Conservation (phyloP, 2,329 filamentous ascomycete genomes). For the Colletotrichum sp. region DNA sequence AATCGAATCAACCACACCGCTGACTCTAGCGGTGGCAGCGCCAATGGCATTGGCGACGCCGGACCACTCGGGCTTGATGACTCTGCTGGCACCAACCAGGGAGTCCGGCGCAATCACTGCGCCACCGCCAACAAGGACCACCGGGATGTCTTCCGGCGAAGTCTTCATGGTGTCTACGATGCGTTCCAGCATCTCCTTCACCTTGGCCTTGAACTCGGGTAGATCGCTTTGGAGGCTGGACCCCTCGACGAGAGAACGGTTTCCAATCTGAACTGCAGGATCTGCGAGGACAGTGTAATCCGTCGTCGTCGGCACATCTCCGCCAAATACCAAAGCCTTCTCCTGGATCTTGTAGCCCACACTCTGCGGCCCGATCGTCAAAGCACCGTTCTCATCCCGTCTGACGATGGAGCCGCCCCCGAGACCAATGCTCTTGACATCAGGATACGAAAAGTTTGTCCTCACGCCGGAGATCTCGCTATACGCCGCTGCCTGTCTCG, state of each 20-base stretch:
- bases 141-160: constrained; percentile 61
- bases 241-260: neutral
- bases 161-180: constrained; percentile 59
- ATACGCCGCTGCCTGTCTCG: constrained; percentile 66
- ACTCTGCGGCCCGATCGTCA: neutral
- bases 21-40: constrained; percentile 66
- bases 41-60: constrained; percentile 70
- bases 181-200: neutral
- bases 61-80: constrained; percentile 62
- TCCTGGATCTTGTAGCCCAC: neutral
- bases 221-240: neutral
- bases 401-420: neutral
- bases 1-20: constrained; percentile 56
- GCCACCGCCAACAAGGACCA: constrained; percentile 67
- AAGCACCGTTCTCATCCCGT: neutral
- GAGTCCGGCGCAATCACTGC: constrained; percentile 36
- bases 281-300: neutral
- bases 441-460: constrained; percentile 64
- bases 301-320: neutral
- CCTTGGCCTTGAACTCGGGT: neutral
- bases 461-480: constrained; percentile 67
- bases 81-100: constrained; percentile 60
- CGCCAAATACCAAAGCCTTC: neutral
- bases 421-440: constrained; percentile 45
- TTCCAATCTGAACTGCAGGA: neutral